Conservation (phyloP, 2,329 filamentous ascomycete genomes). For the Proliferodiscus dingleyae region DNA sequence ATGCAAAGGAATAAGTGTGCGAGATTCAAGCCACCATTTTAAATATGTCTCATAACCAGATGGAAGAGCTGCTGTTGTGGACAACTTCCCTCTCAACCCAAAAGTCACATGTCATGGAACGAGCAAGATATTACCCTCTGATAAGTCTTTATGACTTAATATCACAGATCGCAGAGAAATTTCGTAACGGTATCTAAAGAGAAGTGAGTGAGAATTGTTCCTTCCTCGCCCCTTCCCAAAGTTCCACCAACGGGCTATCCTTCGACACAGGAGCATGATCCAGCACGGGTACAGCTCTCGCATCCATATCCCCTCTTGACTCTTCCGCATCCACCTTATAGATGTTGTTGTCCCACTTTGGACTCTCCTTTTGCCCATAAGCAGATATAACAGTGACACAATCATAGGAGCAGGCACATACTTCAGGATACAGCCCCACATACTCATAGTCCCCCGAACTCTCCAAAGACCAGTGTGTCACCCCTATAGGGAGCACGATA, state of each 20-base stretch:
- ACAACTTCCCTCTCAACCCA: too few species aligned
- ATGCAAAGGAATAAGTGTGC: too few species aligned
- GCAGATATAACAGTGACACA: background rate
- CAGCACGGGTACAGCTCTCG: conserved; percentile 17
- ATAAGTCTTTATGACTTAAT: too few species aligned
- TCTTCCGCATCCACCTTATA: conserved; percentile 20
- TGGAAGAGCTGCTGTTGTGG: too few species aligned
- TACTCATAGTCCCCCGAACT: conserved; percentile 32
- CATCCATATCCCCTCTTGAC: conserved; percentile 15
- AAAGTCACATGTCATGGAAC: too few species aligned
- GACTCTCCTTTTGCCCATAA: conserved; percentile 15
- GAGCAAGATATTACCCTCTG: too few species aligned
- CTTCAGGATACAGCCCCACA: conserved; percentile 34
- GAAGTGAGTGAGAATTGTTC: too few species aligned
- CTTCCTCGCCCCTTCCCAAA: conserved; percentile 18
- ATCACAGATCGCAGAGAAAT: too few species aligned
- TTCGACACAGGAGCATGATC: conserved; percentile 19
- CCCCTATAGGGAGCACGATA: conserved; percentile 34
- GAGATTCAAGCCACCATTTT: too few species aligned
- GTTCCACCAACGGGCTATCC: conserved; percentile 14
- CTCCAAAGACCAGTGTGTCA: conserved; percentile 31
- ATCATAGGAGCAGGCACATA: conserved; percentile 7
- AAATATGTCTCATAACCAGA: too few species aligned
- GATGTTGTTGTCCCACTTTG: conserved; percentile 24
- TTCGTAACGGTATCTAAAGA: too few species aligned